Base-by-base conservation (phyloP, 176 grass and related monocot species). In the Eremochloa ophiuroides region DNA sequence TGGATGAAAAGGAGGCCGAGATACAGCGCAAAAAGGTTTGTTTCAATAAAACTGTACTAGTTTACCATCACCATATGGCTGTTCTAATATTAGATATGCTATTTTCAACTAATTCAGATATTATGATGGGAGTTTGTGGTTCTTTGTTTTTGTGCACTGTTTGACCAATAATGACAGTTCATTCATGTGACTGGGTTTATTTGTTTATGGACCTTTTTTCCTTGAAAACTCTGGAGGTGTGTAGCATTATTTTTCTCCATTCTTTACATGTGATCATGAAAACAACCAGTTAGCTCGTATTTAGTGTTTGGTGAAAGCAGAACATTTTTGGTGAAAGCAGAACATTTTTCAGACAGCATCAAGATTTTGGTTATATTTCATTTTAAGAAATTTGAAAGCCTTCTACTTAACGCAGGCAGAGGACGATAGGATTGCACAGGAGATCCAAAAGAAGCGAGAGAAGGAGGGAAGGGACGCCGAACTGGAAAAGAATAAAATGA, bases 1-100 rank as follows among this genome's bases (percentile, higher is more conserved):
- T 99, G 51, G 93, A 99, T 95, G 97, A 87, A 60, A 99, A 99
- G 79, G 87, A 94, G 73, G 84, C 92, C 76, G 89, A 99, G 82
- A 91, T 93, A 63, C 86, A 91, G 50, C 87, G 88, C 48, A 88
- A 70, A 87, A 99, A 92, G 93, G 96, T 99, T 84, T 41, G 56
- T 46, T 37, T 80, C 10, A 71, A 34, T 70, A 28, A 69, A 53
- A 55, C 5, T 13, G 55, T 75, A 70, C 69, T 50, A 33, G 4
- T 35, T 0, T 17, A 67, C 65, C 42, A 12, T 31, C 15, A 18
- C 8, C 20, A 74, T 34, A 26, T 14, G 15, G 16, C 39, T 67
- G 2, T 3, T 59, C 10, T 10, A 59, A 59, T n/a, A 59, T 53
- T 41, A 16, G 40, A 58, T 78, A 48, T 79, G 50, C 14, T 48